These are phyloP conservation scores for Pogostemon cablin DNA, from an alignment of 257 asterid genomes.

Conservation along the genomic window DNA sequence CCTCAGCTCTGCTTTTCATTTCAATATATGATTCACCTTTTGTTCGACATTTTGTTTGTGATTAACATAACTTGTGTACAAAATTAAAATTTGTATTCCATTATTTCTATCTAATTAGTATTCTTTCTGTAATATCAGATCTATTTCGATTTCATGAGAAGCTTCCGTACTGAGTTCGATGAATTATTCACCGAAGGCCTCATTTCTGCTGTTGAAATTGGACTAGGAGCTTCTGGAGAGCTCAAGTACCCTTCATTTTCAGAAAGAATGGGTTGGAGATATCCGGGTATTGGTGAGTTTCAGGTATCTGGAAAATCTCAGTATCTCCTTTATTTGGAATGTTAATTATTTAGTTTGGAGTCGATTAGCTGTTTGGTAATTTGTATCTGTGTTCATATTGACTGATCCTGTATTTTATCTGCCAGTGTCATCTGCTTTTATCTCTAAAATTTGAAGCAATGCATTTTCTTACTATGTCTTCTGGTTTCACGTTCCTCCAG, in stretches of 20 bases:
- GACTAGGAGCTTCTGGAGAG: conserved; percentile 79
- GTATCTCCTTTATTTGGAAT: conserved; percentile 20
- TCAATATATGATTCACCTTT: background rate
- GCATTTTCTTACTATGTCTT: conserved; percentile 9
- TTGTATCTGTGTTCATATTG: background rate
- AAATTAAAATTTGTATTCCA: conserved; percentile 11
- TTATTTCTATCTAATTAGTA: background rate
- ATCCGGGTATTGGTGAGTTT: conserved; percentile 89
- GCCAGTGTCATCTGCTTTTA: background rate
- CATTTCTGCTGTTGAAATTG: conserved; percentile 72
- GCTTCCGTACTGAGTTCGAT: conserved; percentile 74
- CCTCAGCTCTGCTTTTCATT: conserved; percentile 14
- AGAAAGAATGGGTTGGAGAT: conserved; percentile 80
- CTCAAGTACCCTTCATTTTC: conserved; percentile 76
- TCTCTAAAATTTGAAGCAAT: background rate
- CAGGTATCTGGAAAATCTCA: conserved; percentile 54
- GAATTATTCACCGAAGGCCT: conserved; percentile 65
- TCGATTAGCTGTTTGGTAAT: conserved; percentile 15
- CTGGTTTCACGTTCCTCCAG: conserved; percentile 38
- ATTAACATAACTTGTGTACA: background rate
- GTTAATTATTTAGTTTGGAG: conserved; percentile 17
- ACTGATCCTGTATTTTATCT: conserved; percentile 7
- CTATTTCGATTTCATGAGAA: conserved; percentile 78
- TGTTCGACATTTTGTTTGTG: background rate
- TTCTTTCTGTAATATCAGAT: conserved; percentile 53